Evolutionary conservation across 2,329 filamentous ascomycete species (phyloP).

Genomic region (Trichoderma lentiforme): DNA sequence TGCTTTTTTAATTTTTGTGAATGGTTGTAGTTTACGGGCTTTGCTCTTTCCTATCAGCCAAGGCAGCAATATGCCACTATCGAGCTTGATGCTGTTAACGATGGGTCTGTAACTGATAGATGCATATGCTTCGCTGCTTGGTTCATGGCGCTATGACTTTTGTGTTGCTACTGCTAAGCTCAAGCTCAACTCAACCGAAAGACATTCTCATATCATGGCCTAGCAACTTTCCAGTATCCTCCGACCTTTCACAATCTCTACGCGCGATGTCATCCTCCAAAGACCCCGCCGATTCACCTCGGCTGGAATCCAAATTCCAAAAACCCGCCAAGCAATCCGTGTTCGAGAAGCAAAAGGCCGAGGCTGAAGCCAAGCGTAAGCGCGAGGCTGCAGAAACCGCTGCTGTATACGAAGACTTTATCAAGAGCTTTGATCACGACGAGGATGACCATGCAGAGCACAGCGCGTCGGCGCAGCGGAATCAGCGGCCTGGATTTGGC

Average conservation of each 20-base stretch:
- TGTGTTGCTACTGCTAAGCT: neutral
- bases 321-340: conserved; percentile 79
- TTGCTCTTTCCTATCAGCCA: neutral
- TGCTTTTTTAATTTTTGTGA: neutral
- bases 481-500: conserved; percentile 29
- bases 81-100: neutral
- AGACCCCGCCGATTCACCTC: conserved; percentile 59
- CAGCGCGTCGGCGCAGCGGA: conserved; percentile 21
- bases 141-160: neutral
- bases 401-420: conserved; percentile 81
- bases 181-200: neutral
- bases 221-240: neutral
- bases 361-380: conserved; percentile 82
- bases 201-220: neutral
- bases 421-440: conserved; percentile 71
- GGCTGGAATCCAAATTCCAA: conserved; percentile 72
- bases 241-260: neutral
- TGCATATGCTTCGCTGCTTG: neutral
- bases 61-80: neutral
- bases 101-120: neutral
- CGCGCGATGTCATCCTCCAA: conserved; percentile 47
- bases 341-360: conserved; percentile 84
- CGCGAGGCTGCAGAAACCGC: conserved; percentile 84
- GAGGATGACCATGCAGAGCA: conserved; percentile 42
- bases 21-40: neutral